Conservation (phyloP, 352 stramenopile species). For the Pythium apleroticum region DNA sequence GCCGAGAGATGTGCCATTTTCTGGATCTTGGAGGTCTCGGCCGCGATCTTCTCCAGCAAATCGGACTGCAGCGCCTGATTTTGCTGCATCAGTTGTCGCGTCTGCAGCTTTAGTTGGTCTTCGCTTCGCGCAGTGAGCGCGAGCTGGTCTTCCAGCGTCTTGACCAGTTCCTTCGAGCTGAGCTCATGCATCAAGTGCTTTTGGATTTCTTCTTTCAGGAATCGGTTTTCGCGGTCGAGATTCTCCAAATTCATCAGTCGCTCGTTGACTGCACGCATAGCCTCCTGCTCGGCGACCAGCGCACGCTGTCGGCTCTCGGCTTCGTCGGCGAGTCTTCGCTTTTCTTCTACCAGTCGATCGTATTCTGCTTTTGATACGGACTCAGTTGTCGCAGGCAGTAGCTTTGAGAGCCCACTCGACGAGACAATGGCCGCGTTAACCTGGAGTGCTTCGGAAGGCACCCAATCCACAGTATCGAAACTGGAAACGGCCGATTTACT, state of each 20-base stretch:
- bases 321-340: slow-evolving; percentile 30
- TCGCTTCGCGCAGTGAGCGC: slow-evolving; percentile 55
- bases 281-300: slow-evolving; percentile 37
- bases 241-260: slow-evolving; percentile 41
- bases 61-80: slow-evolving; percentile 68
- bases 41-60: slow-evolving; percentile 64
- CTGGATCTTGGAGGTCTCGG: slow-evolving; percentile 64
- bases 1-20: slow-evolving; percentile 61
- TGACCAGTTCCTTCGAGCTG: slow-evolving; percentile 48
- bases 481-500: not conserved
- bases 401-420: not conserved
- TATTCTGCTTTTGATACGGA: slow-evolving; percentile 32
- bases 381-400: not conserved
- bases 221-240: slow-evolving; percentile 52
- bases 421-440: not conserved
- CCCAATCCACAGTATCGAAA: not conserved
- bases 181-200: slow-evolving; percentile 60
- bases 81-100: slow-evolving; percentile 65
- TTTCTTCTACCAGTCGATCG: slow-evolving; percentile 44
- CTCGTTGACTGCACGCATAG: slow-evolving; percentile 39
- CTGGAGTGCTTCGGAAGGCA: not conserved
- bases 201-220: slow-evolving; percentile 62
- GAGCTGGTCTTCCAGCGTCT: slow-evolving; percentile 56
- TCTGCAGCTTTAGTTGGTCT: slow-evolving; percentile 70
- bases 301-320: slow-evolving; percentile 21